A percentile compares a stretch with the other conserved stretches of the same genome.
Conservation (phyloP, 2,329 filamentous ascomycete species). For the Trichoderma polysporum region DNA sequence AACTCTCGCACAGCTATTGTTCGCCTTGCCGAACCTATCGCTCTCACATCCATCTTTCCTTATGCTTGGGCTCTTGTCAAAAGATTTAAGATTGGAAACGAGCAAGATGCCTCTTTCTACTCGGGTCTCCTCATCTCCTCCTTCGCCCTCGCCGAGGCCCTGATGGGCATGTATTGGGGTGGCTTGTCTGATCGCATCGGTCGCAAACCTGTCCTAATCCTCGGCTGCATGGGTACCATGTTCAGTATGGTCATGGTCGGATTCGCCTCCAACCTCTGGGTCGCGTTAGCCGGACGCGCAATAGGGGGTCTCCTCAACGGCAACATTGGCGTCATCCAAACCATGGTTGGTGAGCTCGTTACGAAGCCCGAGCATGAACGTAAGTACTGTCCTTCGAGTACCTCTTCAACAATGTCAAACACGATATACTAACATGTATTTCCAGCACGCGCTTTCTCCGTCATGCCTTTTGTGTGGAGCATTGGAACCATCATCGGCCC, state of each 20-base stretch:
- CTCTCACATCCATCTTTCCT: slow-evolving; percentile 88
- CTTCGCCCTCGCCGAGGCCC: slow-evolving; percentile 77
- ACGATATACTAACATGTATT: slow-evolving; percentile 19
- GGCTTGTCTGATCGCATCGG: slow-evolving; percentile 77
- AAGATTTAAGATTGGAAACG: slow-evolving; percentile 68
- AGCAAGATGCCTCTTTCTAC: slow-evolving; percentile 80
- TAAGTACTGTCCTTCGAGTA: slow-evolving; percentile 47
- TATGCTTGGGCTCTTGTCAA: slow-evolving; percentile 86
- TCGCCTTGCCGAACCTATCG: slow-evolving; percentile 87
- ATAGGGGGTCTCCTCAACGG: slow-evolving; percentile 84
- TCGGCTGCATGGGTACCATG: slow-evolving; percentile 81
- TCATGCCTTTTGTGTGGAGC: slow-evolving; percentile 94
- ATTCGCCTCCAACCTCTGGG: slow-evolving; percentile 78
- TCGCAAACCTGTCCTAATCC: slow-evolving; percentile 78
- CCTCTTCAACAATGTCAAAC: not conserved
- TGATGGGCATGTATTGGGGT: slow-evolving; percentile 89
- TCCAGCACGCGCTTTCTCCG: slow-evolving; percentile 75
- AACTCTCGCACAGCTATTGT: slow-evolving; percentile 67
- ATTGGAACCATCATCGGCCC: slow-evolving; percentile 88
- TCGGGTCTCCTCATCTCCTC: slow-evolving; percentile 84
- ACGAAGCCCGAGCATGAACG: slow-evolving; percentile 82
- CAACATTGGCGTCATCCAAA: slow-evolving; percentile 88
- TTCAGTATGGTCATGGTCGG: slow-evolving; percentile 81
- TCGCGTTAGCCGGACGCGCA: slow-evolving; percentile 73
- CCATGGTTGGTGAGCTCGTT: slow-evolving; percentile 88